These are phyloP conservation scores for Metschnikowia gruessii DNA, from an alignment of 805 yeast species.

Conservation along the genomic window DNA sequence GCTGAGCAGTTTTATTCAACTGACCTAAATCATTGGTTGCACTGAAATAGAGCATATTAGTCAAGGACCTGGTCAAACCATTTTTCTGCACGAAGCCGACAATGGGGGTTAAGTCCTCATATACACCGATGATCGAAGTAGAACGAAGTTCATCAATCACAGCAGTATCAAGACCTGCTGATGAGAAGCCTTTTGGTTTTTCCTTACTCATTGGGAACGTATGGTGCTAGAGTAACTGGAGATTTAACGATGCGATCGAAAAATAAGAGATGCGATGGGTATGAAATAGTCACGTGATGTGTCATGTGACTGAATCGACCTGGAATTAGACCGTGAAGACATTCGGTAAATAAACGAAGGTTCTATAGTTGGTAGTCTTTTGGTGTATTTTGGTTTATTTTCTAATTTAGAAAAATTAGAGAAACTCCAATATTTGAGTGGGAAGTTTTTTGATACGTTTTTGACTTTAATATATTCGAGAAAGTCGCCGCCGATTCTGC, in stretches of 20 bases:
- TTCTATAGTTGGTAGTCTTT: too few species aligned
- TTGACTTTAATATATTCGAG: too few species aligned
- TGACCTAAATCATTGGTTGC: constrained; percentile 51
- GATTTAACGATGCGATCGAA: background rate
- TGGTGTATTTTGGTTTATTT: too few species aligned
- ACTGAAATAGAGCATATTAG: constrained; percentile 42
- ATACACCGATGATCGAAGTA: constrained; percentile 14
- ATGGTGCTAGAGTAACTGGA: too few species aligned
- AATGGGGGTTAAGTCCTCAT: constrained; percentile 20
- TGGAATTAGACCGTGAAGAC: too few species aligned
- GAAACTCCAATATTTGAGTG: too few species aligned
- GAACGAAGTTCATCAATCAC: constrained; percentile 13
- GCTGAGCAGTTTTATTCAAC: constrained; percentile 42
- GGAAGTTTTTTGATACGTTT: too few species aligned
- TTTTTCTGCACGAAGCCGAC: constrained; percentile 27
- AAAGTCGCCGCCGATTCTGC: too few species aligned
- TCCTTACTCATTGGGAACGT: constrained; percentile 1
- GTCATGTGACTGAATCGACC: too few species aligned
- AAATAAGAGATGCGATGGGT: background rate
- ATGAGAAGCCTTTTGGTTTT: background rate
- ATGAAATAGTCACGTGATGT: too few species aligned
- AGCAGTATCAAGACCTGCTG: constrained; percentile 15
- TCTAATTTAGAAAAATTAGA: too few species aligned
- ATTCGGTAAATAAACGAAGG: too few species aligned
- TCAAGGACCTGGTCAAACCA: constrained; percentile 32